Percentiles rank a stretch among this genome's conserved stretches.
phyloP scores from a whole-genome alignment of 805 yeast genomes.

The Candida incommunis region DNA sequence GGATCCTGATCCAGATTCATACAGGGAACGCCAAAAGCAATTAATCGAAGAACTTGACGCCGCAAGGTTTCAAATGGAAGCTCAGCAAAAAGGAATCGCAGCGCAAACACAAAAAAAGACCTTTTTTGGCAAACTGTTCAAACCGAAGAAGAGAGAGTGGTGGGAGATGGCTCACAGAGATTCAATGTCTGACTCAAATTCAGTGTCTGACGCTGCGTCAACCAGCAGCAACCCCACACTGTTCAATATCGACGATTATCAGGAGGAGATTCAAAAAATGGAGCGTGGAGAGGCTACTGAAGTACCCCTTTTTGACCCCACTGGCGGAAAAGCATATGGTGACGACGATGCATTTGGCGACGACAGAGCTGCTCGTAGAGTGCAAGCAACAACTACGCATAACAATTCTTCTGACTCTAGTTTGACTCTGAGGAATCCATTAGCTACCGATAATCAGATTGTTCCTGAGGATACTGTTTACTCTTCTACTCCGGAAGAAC shows the following conservation, averaged over 20 bases:
- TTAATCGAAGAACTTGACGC: constrained; percentile 76
- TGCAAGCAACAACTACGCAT: background rate
- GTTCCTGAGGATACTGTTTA: too few species aligned
- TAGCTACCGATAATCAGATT: background rate
- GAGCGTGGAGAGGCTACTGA: constrained; percentile 10
- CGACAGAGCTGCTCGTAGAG: constrained; percentile 14
- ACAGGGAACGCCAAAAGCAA: constrained; percentile 63
- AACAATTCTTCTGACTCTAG: too few species aligned
- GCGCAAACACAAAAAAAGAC: constrained; percentile 22
- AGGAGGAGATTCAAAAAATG: constrained; percentile 21
- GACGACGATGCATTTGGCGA: constrained; percentile 14
- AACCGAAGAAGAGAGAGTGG: constrained; percentile 43
- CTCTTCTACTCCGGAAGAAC: too few species aligned
- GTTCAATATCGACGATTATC: constrained; percentile 27
- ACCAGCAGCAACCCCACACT: too few species aligned
- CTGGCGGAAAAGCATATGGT: constrained; percentile 4
- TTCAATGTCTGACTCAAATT: background rate
- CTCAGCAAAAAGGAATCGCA: constrained; percentile 12
- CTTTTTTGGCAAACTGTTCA: constrained; percentile 15
- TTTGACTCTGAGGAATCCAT: background rate
- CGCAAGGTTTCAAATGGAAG: constrained; percentile 49
- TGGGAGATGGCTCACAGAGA: constrained; percentile 33
- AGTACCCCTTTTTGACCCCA: constrained; percentile 1
- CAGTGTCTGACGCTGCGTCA: constrained; percentile 23
- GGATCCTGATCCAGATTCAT: constrained; percentile 84